Conservation (phyloP, 352 stramenopile species). For the Phytophthora pini region DNA sequence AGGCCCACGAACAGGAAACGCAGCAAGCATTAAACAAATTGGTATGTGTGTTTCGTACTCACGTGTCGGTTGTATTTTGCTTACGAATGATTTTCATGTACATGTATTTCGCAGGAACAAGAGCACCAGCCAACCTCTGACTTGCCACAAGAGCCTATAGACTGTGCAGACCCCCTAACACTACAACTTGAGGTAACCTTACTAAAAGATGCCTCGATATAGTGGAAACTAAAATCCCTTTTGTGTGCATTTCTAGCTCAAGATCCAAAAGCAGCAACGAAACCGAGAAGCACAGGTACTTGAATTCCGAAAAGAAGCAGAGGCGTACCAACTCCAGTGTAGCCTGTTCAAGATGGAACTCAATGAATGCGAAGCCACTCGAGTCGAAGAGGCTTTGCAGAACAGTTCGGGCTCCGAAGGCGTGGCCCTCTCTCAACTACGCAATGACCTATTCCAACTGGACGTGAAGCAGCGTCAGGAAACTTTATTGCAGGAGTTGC, state of each 20-base stretch:
- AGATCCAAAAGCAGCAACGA: constrained; percentile 24
- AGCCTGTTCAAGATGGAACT: constrained; percentile 17
- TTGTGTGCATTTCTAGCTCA: constrained; percentile 13
- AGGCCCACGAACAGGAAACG: constrained; percentile 32
- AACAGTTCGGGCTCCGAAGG: not conserved
- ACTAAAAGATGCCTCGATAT: not conserved
- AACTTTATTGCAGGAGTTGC: constrained; percentile 43
- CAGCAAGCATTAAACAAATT: constrained; percentile 36
- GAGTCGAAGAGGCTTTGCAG: constrained; percentile 30
- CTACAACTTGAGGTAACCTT: constrained; percentile 21
- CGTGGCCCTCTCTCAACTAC: constrained; percentile 34
- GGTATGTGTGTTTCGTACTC: constrained; percentile 21
- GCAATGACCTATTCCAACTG: constrained; percentile 59
- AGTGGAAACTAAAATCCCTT: not conserved
- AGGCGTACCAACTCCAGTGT: constrained; percentile 34
- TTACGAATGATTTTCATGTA: too few species aligned
- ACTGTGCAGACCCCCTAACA: constrained; percentile 10
- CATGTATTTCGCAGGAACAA: constrained; percentile 13
- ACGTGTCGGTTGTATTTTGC: too few species aligned
- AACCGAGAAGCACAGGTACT: constrained; percentile 29
- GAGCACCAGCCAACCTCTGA: not conserved
- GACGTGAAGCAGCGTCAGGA: constrained; percentile 57
- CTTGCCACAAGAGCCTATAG: not conserved
- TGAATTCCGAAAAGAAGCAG: constrained; percentile 32
- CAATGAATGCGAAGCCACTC: constrained; percentile 21